These are phyloP conservation scores for Fusarium sacchari DNA, from an alignment of 2,329 filamentous ascomycete genomes.

Conservation along the genomic window DNA sequence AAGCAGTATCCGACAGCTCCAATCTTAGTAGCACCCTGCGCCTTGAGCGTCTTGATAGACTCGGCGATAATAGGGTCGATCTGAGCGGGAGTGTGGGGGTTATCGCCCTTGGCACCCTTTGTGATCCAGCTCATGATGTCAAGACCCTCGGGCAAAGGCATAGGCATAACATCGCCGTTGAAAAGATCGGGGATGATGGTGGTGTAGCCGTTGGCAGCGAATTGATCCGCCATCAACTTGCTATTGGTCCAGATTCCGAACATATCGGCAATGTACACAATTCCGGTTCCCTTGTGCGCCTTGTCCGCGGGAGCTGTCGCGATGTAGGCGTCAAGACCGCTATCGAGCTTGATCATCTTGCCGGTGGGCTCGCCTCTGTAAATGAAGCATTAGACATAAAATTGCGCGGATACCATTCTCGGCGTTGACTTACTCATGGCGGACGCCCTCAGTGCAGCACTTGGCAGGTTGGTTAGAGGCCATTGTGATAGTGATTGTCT, in stretches of 20 bases:
- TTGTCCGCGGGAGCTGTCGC: constrained; percentile 53
- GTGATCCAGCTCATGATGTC: constrained; percentile 49
- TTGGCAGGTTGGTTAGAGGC: constrained; percentile 62
- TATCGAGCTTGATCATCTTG: constrained; percentile 56
- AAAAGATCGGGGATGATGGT: constrained; percentile 53
- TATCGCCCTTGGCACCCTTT: constrained; percentile 59
- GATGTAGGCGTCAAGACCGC: constrained; percentile 61
- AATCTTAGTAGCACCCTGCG: constrained; percentile 62
- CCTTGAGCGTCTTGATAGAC: constrained; percentile 64
- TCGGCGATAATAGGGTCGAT: constrained; percentile 50
- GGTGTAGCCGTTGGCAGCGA: constrained; percentile 52
- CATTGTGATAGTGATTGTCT: constrained; percentile 50
- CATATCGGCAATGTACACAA: constrained; percentile 53
- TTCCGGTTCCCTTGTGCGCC: constrained; percentile 43
- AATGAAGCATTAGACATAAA: neutral
- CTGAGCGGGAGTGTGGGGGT: constrained; percentile 51
- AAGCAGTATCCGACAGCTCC: constrained; percentile 73
- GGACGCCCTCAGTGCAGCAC: constrained; percentile 64
- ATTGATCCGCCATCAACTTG: constrained; percentile 54
- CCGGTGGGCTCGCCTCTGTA: constrained; percentile 60
- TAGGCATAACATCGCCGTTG: constrained; percentile 48
- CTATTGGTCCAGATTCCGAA: constrained; percentile 53
- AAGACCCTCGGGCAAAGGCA: constrained; percentile 42
- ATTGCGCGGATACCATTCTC: neutral
- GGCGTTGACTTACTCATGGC: constrained; percentile 59